Evolutionary conservation across 2,329 filamentous ascomycete genomes (phyloP), one percentile per base, ranked within the genome.

Genomic region (Tolypocladium nubicola): DNA sequence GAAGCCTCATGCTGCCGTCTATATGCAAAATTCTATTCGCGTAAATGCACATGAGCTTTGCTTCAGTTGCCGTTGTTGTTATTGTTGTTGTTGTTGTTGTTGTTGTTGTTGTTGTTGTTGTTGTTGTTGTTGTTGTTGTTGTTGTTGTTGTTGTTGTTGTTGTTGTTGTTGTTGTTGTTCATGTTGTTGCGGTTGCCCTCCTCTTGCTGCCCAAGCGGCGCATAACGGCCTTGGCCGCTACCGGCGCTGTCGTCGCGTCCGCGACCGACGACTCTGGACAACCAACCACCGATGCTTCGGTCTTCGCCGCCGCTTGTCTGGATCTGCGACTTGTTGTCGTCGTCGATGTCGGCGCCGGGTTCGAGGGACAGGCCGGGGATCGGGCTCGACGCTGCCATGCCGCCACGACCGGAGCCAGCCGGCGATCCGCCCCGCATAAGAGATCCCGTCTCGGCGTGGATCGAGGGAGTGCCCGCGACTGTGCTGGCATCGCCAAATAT

Each of bases 401-500:
- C 77, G 57, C 78, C 78, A 55, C 86, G 83, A 52, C 91, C 86
- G 13, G 88, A 92, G 39, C 87, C 87, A 10, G 89, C 82, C 0
- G 71, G 72, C n/a, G 92, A 96, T 49, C 85, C 84, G 43, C 81
- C 80, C 50, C 86, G 83, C 71, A 96, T 85, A 13, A 96, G 78
- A 3, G 90, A 90, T n/a, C 89, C 90, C 10, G 86, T 85, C 73
- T 97, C 91, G 14, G 73, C 73, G 58, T 85, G 81, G 1, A 90
- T 79, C 50, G 85, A 84, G 1, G 93, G 92, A 0, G 93, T 96
- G 45, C 78, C 80, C 54, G 89, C 86, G 13, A 87, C 83, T 2
- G 90, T 92, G 33, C 89, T 94, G 40, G 92, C 89, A 71, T 99
- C 94, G 62, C 94, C 94, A 67, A 99, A 99, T 19, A 99, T 76